phyloP scores from a whole-genome alignment of 345 rosid species.

The Gossypium raimondii region DNA sequence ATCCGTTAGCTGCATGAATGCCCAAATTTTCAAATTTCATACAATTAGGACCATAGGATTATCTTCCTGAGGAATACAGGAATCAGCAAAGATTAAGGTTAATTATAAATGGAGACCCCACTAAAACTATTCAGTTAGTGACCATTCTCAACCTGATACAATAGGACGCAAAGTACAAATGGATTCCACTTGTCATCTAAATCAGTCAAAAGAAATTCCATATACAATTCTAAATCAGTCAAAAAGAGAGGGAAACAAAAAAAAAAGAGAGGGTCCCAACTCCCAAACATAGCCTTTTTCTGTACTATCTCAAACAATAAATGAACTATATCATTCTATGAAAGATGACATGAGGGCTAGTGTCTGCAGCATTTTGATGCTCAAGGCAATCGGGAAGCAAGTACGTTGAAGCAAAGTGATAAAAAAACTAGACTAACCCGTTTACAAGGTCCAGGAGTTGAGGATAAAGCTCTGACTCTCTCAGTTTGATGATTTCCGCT shows the following conservation, averaged over 20 bases:
- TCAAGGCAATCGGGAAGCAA: not conserved
- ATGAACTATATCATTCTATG: not conserved
- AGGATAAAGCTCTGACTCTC: conserved; percentile 80
- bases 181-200: not conserved
- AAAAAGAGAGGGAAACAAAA: not conserved
- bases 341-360: not conserved
- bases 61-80: not conserved
- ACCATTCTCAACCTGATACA: not conserved
- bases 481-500: conserved; percentile 69
- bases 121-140: not conserved
- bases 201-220: not conserved
- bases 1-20: not conserved
- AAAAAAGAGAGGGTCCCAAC: not conserved
- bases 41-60: not conserved
- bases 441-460: conserved; percentile 83
- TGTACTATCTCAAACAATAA: not conserved
- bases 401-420: not conserved
- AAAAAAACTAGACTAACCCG: conserved; percentile 50
- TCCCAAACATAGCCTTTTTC: not conserved
- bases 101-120: not conserved
- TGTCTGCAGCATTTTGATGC: conserved; percentile 9
- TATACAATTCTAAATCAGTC: not conserved
- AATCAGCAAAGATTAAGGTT: not conserved
- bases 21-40: not conserved
- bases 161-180: not conserved